A percentile compares a stretch with the other conserved stretches of the same genome.
These are phyloP conservation scores for Debaryomyces fabryi DNA, from an alignment of 1,139 yeast species.

Conservation along the genomic window DNA sequence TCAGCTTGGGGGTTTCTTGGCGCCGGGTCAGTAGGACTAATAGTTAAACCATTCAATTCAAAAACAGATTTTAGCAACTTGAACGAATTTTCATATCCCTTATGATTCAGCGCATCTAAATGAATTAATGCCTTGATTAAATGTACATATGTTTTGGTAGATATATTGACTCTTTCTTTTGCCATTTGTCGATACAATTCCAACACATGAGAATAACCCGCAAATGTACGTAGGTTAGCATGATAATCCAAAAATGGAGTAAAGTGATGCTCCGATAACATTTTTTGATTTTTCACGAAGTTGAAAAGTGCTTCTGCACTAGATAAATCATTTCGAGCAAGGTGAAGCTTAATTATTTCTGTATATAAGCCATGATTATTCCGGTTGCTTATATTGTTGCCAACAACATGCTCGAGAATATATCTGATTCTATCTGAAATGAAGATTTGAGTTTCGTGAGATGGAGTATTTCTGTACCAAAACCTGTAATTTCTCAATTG, in stretches of 20 bases:
- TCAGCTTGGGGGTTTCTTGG: constrained; percentile 15
- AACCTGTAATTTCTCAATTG: constrained; percentile 36
- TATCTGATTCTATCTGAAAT: constrained; percentile 14
- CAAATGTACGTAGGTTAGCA: constrained; percentile 27
- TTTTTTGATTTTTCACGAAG: constrained; percentile 17
- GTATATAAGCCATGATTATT: constrained; percentile 20
- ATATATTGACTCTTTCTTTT: constrained; percentile 29
- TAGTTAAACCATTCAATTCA: constrained; percentile 33
- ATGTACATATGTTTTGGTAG: constrained; percentile 41
- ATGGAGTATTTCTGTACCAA: constrained; percentile 26
- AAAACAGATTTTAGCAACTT: constrained; percentile 36
- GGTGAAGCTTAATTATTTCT: constrained; percentile 30
- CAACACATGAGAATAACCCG: constrained; percentile 31
- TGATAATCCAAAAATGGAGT: constrained; percentile 33
- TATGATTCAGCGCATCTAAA: constrained; percentile 33
- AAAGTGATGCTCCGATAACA: constrained; percentile 28
- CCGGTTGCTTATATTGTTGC: constrained; percentile 10
- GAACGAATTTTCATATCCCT: constrained; percentile 28
- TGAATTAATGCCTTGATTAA: constrained; percentile 46
- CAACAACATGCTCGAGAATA: constrained; percentile 11
- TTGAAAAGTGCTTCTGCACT: constrained; percentile 21
- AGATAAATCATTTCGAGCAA: constrained; percentile 18
- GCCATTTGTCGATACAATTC: constrained; percentile 46
- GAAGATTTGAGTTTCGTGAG: constrained; percentile 9
- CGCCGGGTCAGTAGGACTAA: constrained; percentile 12